Evolutionary conservation across 495 filamentous ascomycete genomes (phyloP).

Genomic region (Penicillium daleae): DNA sequence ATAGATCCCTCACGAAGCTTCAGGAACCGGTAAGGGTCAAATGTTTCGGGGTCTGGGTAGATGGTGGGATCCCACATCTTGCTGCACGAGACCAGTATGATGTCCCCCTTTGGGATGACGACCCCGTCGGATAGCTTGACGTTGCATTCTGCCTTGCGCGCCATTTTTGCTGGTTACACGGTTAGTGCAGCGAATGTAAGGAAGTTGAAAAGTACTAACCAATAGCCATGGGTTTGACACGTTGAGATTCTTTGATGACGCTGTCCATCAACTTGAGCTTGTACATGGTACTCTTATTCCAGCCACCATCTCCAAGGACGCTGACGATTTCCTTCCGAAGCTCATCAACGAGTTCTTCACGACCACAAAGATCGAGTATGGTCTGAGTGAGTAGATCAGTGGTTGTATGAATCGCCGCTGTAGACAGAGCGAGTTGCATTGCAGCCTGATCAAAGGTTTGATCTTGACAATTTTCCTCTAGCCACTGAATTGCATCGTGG

Average conservation of each 20-base stretch:
- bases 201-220: background rate
- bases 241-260: background rate
- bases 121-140: slow-evolving; percentile 8
- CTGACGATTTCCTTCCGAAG: background rate
- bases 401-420: background rate
- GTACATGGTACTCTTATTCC: background rate
- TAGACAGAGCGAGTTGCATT: background rate
- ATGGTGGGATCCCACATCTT: slow-evolving; percentile 7
- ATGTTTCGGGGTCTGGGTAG: slow-evolving; percentile 7
- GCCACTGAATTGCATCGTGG: background rate
- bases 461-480: background rate
- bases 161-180: background rate
- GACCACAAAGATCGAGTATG: background rate
- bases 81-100: background rate
- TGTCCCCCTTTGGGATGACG: background rate
- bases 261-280: background rate
- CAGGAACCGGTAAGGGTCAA: slow-evolving; percentile 15
- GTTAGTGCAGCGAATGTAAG: background rate
- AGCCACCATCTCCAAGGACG: background rate
- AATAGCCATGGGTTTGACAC: background rate
- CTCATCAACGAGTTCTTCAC: background rate
- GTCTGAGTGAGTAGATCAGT: background rate
- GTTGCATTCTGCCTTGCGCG: background rate
- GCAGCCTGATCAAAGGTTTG: background rate
- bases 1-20: background rate